Evolutionary conservation across 2,329 filamentous ascomycete genomes (phyloP).

Genomic region (Epichloe bromicola): DNA sequence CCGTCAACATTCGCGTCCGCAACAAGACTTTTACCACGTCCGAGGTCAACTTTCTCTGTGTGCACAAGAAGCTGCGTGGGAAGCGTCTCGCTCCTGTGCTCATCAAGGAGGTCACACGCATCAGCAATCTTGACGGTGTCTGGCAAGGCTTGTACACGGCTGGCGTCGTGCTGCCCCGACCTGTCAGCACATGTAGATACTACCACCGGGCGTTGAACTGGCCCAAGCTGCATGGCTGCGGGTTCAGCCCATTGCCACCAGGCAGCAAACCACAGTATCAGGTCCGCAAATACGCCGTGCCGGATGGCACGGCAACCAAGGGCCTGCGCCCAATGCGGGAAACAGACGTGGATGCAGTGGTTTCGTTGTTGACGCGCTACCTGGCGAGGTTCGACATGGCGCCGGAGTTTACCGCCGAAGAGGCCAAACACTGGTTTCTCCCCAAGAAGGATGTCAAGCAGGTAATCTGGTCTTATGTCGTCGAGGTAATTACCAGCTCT

Average conservation of each 20-base stretch:
- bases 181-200: constrained; percentile 87
- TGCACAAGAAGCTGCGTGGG: constrained; percentile 93
- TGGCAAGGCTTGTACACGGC: constrained; percentile 96
- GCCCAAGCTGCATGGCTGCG: constrained; percentile 89
- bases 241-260: constrained; percentile 77
- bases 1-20: constrained; percentile 69
- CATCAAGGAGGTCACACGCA: constrained; percentile 93
- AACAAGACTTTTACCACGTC: constrained; percentile 62
- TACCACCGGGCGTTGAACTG: constrained; percentile 91
- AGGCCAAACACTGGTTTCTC: constrained; percentile 81
- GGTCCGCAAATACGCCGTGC: constrained; percentile 73
- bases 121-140: constrained; percentile 74
- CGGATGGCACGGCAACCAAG: constrained; percentile 55
- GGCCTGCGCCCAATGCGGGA: constrained; percentile 70
- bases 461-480: constrained; percentile 88
- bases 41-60: constrained; percentile 96
- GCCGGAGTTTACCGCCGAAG: constrained; percentile 65
- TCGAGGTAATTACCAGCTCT: constrained; percentile 44
- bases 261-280: constrained; percentile 78
- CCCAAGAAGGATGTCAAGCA: constrained; percentile 55
- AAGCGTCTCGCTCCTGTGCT: constrained; percentile 88
- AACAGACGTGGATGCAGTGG: constrained; percentile 65
- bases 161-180: constrained; percentile 79
- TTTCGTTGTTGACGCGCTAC: constrained; percentile 64
- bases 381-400: constrained; percentile 70